Evolutionary conservation across 208 protist species (phyloP).

Genomic region (Phytomonas sp.): DNA sequence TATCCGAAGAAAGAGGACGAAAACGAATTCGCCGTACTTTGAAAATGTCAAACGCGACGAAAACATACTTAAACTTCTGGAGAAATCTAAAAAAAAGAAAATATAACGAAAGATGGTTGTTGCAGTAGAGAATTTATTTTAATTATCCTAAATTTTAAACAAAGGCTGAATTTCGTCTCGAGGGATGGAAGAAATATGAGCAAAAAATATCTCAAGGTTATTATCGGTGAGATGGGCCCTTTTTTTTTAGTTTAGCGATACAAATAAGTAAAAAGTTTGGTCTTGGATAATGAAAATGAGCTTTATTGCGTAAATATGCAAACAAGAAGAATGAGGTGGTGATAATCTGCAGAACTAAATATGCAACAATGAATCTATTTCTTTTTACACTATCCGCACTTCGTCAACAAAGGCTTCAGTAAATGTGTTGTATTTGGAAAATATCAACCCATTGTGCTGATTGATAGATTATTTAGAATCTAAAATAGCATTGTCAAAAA

Average conservation of each 20-base stretch:
- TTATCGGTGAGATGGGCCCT: neutral
- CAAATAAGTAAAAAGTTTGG: neutral
- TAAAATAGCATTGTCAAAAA: constrained; percentile 3
- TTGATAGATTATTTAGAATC: constrained; percentile 6
- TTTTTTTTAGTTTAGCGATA: neutral
- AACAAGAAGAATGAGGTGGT: neutral
- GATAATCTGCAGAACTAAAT: constrained; percentile 6
- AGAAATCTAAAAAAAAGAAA: neutral
- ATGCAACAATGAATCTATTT: neutral
- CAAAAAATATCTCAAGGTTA: neutral
- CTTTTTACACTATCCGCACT: neutral
- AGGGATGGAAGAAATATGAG: neutral
- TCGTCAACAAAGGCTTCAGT: neutral
- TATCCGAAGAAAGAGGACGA: constrained; percentile 9
- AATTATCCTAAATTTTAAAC: neutral
- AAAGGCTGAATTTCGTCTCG: neutral
- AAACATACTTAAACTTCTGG: neutral
- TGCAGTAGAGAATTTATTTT: neutral
- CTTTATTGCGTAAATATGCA: neutral
- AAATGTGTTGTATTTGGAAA: constrained; percentile 1
- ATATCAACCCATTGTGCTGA: constrained; percentile 3
- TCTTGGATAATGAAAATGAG: neutral
- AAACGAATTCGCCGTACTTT: neutral
- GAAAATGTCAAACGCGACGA: neutral
- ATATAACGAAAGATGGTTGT: neutral